Base-by-base conservation (phyloP, 441 rosid species). In the Rhodomyrtus psidioides region DNA sequence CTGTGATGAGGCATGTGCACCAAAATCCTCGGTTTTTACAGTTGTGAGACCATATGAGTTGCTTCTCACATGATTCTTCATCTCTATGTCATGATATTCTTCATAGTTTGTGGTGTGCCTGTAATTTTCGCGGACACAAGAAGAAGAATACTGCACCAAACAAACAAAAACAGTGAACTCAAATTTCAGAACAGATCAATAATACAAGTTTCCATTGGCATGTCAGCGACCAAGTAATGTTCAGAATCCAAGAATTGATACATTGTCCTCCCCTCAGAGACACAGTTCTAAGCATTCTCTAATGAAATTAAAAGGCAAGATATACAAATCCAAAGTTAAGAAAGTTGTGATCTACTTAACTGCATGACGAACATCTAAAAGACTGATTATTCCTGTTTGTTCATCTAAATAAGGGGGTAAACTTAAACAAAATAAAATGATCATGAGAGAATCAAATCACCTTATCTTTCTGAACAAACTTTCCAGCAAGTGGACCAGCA, bases 1-100 rank as follows among this genome's bases (percentile, higher is more conserved):
- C 56, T 82, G 87, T 58, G 89, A 60, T 4, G 85, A 53, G 83
- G 87, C 87, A 87, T 88, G 90, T 86, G 92, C 88, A 88, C 84
- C 84, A 55, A 86, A 53, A 89, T 88, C 89, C 89, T 94, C 96
- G 6, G 92, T 83, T 90, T 94, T 92, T 56, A 93, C 86, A 84
- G 86, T 81, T 83, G 86, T 84, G 26, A 83, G 42, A 85, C 87
- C 93, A 89, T 83, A 74, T 26, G 89, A 70, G 57, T 57, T 79
- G 84, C 84, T 70, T 85, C 85, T 60, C 81, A 30, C 83, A 24
- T 60, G 85, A 87, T 88, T 88, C 65, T 87, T 86, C 81, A 83
- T 85, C 46, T 62, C 83, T 58, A 86, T 13, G 54, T 59, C 65
- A 28, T 14, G 24, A 58, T 75, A 82, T 74, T 59, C 75, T 82